Percentiles rank a stretch among this genome's conserved stretches.
Evolutionary conservation across 1,284 basidiomycete genomes (phyloP).

Genomic region (Rhodotorula mucilaginosa): DNA sequence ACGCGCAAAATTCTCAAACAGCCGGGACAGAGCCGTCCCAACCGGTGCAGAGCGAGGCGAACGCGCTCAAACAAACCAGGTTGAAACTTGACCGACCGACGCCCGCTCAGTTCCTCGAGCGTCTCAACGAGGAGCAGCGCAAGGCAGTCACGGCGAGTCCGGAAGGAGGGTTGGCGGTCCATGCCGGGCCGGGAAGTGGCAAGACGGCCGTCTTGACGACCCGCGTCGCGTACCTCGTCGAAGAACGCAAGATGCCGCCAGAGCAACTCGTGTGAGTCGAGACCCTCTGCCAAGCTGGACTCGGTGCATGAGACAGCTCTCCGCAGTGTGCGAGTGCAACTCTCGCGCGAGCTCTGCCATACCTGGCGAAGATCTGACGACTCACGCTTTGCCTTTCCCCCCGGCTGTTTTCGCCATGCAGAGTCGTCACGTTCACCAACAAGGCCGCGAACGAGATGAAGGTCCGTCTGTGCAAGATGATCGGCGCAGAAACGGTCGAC

Average conservation of each 20-base stretch:
- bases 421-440: conserved; percentile 50
- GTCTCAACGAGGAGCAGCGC: conserved; percentile 41
- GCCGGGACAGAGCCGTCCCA: too few relatives aligned
- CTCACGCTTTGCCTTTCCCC: background rate
- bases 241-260: conserved; percentile 44
- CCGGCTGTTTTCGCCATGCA: background rate
- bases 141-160: conserved; percentile 48
- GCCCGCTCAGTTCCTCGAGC: conserved; percentile 28
- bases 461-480: conserved; percentile 65
- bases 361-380: too few relatives aligned
- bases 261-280: conserved; percentile 36
- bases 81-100: background rate
- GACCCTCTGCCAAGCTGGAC: too few relatives aligned
- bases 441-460: conserved; percentile 83
- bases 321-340: too few relatives aligned
- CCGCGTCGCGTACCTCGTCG: conserved; percentile 72
- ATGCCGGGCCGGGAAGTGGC: conserved; percentile 64
- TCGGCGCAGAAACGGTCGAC: conserved; percentile 63
- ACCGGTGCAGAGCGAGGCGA: too few relatives aligned
- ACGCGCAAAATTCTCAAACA: background rate
- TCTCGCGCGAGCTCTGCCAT: too few relatives aligned
- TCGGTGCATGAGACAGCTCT: background rate
- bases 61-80: conserved; percentile 20
- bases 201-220: conserved; percentile 69
- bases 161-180: conserved; percentile 67